Base-by-base conservation (phyloP, 2,329 filamentous ascomycete species). In the Didymellaceae sp. region DNA sequence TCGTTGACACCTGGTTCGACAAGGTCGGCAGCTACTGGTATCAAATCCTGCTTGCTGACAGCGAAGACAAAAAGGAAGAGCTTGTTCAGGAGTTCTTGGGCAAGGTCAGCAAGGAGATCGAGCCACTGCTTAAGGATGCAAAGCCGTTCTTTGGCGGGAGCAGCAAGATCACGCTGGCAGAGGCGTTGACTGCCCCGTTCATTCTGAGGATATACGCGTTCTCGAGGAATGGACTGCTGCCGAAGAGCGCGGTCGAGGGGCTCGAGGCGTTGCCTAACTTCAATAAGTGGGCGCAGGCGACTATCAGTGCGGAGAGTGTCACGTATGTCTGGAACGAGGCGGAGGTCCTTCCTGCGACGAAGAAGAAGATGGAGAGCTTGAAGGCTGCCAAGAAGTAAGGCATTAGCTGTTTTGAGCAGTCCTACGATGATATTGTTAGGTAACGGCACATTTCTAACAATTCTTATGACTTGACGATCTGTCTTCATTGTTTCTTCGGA, bases 101-200 rank as follows among this genome's bases (percentile, higher is more conserved):
- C 1, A 77, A 76, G 1, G 73, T 89, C 1, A 77, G 79, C 44
- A 90, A 87, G 74, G 88, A 93, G 63, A 75, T 94, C 46, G 90
- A 92, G 73, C 88, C 88, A 1, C 73, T 90, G 28, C 75, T 95
- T 20, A 65, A 69, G 9, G 72, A 76, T 41, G 75, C 75, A 6
- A 54, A 33, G 5, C 77, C 77, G 0, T 80, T 78, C 61, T 79
- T 79, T 50, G 75, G 74, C 1, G 77, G 77, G 0, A 76, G 72
- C 41, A 59, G 67, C n/a, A 70, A 73, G 66, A 66, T 91, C 31
- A 93, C 89, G 0, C 72, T 91, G 26, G 90, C 86, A 9, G 90
- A 94, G 82, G 85, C 82, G 11, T 75, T 85, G 50, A 82, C 80
- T 2, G 88, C 84, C 0, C 85, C 88, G 0, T 91, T 91, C 67